phyloP scores from a whole-genome alignment of 176 grass and related monocot species.

The Avena sativa region DNA sequence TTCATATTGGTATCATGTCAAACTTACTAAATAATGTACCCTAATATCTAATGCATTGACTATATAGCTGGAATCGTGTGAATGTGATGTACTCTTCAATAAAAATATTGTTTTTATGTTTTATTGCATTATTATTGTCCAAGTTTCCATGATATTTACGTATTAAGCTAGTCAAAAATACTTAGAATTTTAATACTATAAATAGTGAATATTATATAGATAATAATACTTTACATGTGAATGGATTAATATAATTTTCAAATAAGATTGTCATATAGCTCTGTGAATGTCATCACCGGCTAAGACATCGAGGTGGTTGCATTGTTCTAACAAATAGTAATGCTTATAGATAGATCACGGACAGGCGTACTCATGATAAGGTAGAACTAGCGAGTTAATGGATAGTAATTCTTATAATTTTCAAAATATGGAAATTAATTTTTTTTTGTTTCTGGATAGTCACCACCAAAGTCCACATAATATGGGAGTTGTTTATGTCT shows the following conservation, averaged over 20 bases:
- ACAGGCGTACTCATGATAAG: too few relatives aligned
- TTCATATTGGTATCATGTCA: neutral
- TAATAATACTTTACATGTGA: neutral
- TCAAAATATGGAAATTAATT: too few relatives aligned
- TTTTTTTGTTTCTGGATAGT: too few relatives aligned
- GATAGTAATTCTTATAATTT: too few relatives aligned
- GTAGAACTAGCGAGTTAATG: too few relatives aligned
- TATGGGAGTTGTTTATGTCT: too few relatives aligned
- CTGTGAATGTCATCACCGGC: too few relatives aligned
- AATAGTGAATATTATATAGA: neutral
- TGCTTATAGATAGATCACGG: too few relatives aligned
- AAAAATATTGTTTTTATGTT: neutral
- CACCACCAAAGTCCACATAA: too few relatives aligned
- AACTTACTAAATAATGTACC: neutral
- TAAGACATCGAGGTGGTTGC: too few relatives aligned
- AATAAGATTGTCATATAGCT: neutral
- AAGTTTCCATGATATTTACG: neutral
- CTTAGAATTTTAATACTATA: neutral
- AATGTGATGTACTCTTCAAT: neutral
- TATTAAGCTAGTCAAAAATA: neutral
- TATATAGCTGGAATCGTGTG: neutral
- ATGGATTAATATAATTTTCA: neutral
- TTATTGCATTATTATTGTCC: neutral
- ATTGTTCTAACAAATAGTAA: too few relatives aligned
- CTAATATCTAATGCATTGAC: neutral